Percentiles rank a stretch among this genome's conserved stretches.
Conservation (phyloP, 2,329 filamentous ascomycete genomes). For the Neonectria coccinea region DNA sequence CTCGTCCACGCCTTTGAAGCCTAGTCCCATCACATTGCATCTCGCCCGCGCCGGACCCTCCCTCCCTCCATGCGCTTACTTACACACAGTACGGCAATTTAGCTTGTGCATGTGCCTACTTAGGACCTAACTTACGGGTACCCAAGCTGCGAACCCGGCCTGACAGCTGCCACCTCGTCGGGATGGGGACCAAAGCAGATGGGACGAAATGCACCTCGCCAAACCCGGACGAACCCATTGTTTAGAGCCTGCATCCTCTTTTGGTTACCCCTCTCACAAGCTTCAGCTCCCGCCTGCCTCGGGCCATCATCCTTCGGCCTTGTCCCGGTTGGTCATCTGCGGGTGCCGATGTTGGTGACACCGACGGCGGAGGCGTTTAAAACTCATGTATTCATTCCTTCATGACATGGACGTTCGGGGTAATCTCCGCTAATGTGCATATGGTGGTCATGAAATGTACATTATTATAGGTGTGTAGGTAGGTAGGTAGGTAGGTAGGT, state of each 20-base stretch:
- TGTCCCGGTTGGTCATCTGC: constrained; percentile 20
- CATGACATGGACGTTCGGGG: neutral
- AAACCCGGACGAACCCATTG: constrained; percentile 2
- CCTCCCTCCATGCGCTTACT: constrained; percentile 1
- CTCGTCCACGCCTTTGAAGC: neutral
- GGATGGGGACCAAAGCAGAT: constrained; percentile 18
- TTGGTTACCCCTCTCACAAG: constrained; percentile 18
- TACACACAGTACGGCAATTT: neutral
- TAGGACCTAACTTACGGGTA: neutral
- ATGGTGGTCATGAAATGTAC: constrained; percentile 16
- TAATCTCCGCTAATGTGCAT: neutral
- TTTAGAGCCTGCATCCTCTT: neutral
- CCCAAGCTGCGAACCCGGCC: neutral
- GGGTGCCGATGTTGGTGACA: constrained; percentile 16
- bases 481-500: constrained; percentile 19
- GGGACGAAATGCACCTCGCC: constrained; percentile 21
- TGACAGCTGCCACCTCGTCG: constrained; percentile 11
- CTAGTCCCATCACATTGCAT: constrained; percentile 16
- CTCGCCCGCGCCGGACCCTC: neutral
- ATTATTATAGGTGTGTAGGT: constrained; percentile 27
- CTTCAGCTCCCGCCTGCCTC: constrained; percentile 12
- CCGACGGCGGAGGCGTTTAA: constrained; percentile 6
- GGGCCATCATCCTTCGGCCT: constrained; percentile 10
- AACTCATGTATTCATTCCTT: neutral
- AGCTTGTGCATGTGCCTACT: neutral